Evolutionary conservation across 768 basidiomycete genomes (phyloP).

Genomic region (Mycena vulgaris): DNA sequence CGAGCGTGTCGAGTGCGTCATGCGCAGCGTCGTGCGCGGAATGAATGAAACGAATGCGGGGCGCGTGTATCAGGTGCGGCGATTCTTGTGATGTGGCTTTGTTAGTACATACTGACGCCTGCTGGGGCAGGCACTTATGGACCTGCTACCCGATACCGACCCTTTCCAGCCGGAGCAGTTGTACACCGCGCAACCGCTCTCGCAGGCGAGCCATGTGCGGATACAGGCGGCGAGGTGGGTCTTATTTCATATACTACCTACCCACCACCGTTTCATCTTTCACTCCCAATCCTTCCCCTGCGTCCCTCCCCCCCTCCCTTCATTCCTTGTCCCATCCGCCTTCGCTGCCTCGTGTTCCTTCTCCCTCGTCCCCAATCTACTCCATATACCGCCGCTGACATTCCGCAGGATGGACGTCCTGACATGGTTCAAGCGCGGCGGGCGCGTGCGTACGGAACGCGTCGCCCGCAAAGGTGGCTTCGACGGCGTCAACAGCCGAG

Average conservation of each 20-base stretch:
- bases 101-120: too few relatives aligned
- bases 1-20: constrained; percentile 84
- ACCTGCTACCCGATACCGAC: constrained; percentile 79
- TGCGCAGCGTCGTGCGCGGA: constrained; percentile 75
- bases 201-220: constrained; percentile 79
- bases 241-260: too few relatives aligned
- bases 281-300: too few relatives aligned
- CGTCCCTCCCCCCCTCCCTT: too few relatives aligned
- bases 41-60: constrained; percentile 77
- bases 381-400: neutral
- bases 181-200: constrained; percentile 61
- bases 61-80: constrained; percentile 83
- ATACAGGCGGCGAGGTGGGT: constrained; percentile 68
- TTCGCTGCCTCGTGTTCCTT: too few relatives aligned
- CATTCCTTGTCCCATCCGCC: too few relatives aligned
- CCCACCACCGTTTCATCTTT: too few relatives aligned
- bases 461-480: constrained; percentile 78
- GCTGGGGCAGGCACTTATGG: too few relatives aligned
- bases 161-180: constrained; percentile 59
- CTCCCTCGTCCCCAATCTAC: neutral
- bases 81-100: too few relatives aligned
- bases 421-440: constrained; percentile 69
- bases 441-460: constrained; percentile 36
- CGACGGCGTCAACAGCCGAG: constrained; percentile 86
- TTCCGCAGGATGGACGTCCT: constrained; percentile 67